Percentiles rank a stretch among this genome's conserved stretches.
Conservation (phyloP, 768 basidiomycete genomes). For the Saitozyma sp. region DNA sequence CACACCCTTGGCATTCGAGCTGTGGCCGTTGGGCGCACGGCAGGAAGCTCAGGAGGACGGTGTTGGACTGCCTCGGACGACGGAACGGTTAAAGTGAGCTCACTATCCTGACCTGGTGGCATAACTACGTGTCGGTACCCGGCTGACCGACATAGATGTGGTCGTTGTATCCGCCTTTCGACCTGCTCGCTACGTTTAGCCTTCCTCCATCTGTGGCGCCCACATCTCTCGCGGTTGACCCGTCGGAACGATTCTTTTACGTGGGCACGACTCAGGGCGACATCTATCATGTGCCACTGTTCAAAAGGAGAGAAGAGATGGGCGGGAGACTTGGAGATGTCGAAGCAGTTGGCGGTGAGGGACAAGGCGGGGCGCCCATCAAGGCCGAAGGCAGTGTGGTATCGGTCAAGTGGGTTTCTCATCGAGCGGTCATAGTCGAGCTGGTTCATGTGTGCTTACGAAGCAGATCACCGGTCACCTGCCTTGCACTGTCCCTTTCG, state of each 20-base stretch:
- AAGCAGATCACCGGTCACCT: slow-evolving; percentile 70
- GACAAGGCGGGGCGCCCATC: slow-evolving; percentile 29
- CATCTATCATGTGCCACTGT: slow-evolving; percentile 77
- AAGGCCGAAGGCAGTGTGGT: slow-evolving; percentile 55
- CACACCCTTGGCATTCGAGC: slow-evolving; percentile 89
- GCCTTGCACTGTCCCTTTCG: slow-evolving; percentile 74
- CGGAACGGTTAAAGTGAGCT: slow-evolving; percentile 80
- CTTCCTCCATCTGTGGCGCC: slow-evolving; percentile 74
- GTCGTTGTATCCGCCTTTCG: slow-evolving; percentile 58
- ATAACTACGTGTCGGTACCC: too few species aligned
- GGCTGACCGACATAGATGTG: slow-evolving; percentile 35
- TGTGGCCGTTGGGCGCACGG: slow-evolving; percentile 71
- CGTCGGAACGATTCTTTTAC: slow-evolving; percentile 85
- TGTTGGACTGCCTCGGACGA: slow-evolving; percentile 77
- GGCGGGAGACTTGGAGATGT: slow-evolving; percentile 15
- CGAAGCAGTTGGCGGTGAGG: slow-evolving; percentile 44
- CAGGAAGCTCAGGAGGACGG: slow-evolving; percentile 66
- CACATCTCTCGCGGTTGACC: slow-evolving; percentile 66
- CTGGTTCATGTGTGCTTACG: not conserved
- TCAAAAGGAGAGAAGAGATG: slow-evolving; percentile 54
- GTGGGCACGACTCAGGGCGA: slow-evolving; percentile 74
- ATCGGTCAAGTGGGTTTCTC: slow-evolving; percentile 61
- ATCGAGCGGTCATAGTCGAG: not conserved
- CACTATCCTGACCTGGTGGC: not conserved
- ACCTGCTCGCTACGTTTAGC: slow-evolving; percentile 80